Evolutionary conservation across 2,329 filamentous ascomycete genomes (phyloP).

Genomic region (Alternaria metachromatica): DNA sequence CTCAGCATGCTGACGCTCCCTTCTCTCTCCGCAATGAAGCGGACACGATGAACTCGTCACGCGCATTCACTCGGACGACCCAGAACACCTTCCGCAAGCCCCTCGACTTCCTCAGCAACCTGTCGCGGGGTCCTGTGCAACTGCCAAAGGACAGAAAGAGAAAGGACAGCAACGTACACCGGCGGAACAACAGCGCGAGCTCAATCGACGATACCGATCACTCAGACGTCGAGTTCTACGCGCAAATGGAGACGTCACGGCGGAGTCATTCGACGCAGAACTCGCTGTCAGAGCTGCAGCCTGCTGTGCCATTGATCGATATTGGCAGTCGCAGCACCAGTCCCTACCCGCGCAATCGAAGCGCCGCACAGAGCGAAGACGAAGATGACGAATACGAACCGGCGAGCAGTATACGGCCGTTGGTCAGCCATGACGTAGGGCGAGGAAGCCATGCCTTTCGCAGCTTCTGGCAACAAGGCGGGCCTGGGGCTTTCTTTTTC

Average conservation of each 20-base stretch:
- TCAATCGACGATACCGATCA: slow-evolving; percentile 49
- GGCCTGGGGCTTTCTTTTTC: slow-evolving; percentile 58
- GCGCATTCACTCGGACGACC: slow-evolving; percentile 40
- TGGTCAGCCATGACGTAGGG: slow-evolving; percentile 45
- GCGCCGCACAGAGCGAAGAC: slow-evolving; percentile 55
- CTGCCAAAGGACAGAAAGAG: slow-evolving; percentile 26
- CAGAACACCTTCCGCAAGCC: slow-evolving; percentile 43
- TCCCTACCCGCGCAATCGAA: slow-evolving; percentile 52
- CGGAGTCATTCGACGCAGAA: slow-evolving; percentile 38
- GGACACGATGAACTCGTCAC: slow-evolving; percentile 44
- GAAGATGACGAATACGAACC: slow-evolving; percentile 54
- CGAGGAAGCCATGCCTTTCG: slow-evolving; percentile 22
- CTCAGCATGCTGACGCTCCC: slow-evolving; percentile 19
- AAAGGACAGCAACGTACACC: slow-evolving; percentile 22
- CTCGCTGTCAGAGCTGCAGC: slow-evolving; percentile 47
- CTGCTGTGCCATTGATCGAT: slow-evolving; percentile 54
- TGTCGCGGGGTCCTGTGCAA: slow-evolving; percentile 28
- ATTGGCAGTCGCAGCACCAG: slow-evolving; percentile 52
- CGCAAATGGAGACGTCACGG: slow-evolving; percentile 35
- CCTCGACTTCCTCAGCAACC: slow-evolving; percentile 45
- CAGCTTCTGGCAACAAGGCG: slow-evolving; percentile 49
- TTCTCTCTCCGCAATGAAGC: slow-evolving; percentile 34
- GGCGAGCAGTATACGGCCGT: slow-evolving; percentile 47
- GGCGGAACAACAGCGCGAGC: slow-evolving; percentile 43
- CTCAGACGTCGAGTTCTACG: slow-evolving; percentile 44